Base-by-base conservation (phyloP, 352 stramenopile genomes). In the Blastocystis sp. region DNA sequence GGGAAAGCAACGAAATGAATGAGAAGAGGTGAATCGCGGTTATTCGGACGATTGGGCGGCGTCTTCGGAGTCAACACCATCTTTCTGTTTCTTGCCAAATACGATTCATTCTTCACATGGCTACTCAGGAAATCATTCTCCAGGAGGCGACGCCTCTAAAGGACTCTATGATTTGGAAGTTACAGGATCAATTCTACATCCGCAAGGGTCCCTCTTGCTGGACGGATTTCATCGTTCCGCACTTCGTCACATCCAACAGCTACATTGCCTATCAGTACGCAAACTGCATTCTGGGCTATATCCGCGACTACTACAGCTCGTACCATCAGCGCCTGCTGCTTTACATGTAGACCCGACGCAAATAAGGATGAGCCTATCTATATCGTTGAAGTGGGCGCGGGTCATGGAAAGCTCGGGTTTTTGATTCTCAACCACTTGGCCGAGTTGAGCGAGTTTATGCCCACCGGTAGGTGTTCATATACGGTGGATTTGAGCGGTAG, bases 191-290 rank as follows among this genome's bases (percentile, higher is more conserved):
- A 38, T 87, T 87, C 56, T 87, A 87, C 45, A 77, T 77, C 62
- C 53, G 28, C 19, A 87, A 87, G 56, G 77, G 77, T 48, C 62
- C 65, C 71, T 92, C 94, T 89, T 95, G 92, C 21, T 96, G 93
- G 93, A 92, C 93, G 17, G 91, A 94, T 65, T 92, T 92, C 66
- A 95, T 95, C 77, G 93, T 96, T 48, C 93, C 93, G 60, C 92
- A 95, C 90, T 96, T 96, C 76, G 94, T 96, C 87, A 95, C 93
- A 60, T 96, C 92, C 88, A 96, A 96, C 79, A 93, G 92, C 21
- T 95, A 95, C 90, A 96, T 96, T 88, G 93, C 92, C 62, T 95
- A 95, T 89, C 91, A 92, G 61, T 95, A 87, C 45, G 65, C 77
- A 59, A 87, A 87, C 28, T 87, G 77, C 41, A 87, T 87, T 34